phyloP scores from a whole-genome alignment of 1,284 basidiomycete species.

The Microbotryum saponariae region DNA sequence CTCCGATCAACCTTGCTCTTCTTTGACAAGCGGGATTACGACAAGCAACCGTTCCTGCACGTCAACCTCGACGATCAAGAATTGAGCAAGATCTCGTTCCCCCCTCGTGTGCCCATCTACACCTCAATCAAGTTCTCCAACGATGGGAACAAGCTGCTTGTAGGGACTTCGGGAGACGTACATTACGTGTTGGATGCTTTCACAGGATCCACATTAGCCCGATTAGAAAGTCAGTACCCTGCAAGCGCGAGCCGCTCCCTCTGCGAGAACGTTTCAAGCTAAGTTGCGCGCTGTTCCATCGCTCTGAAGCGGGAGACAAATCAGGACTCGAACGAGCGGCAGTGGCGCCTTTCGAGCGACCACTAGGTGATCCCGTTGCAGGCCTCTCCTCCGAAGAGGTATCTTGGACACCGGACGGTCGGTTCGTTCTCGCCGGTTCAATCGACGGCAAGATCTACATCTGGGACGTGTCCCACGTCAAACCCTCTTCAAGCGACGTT shows the following conservation, averaged over 20 bases:
- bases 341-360: slow-evolving; percentile 45
- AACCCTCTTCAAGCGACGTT: slow-evolving; percentile 3
- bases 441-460: slow-evolving; percentile 68
- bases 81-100: slow-evolving; percentile 61
- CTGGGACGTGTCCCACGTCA: slow-evolving; percentile 58
- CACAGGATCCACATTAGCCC: slow-evolving; percentile 68
- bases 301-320: too few relatives aligned
- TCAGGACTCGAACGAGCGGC: slow-evolving; percentile 32
- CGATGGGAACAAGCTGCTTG: slow-evolving; percentile 79
- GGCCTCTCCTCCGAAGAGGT: slow-evolving; percentile 84
- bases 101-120: slow-evolving; percentile 80
- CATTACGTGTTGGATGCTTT: slow-evolving; percentile 91
- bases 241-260: not conserved
- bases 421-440: slow-evolving; percentile 65
- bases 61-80: slow-evolving; percentile 74
- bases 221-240: slow-evolving; percentile 58
- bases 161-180: slow-evolving; percentile 83
- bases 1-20: slow-evolving; percentile 71
- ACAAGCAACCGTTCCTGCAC: slow-evolving; percentile 81
- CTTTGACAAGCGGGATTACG: slow-evolving; percentile 81
- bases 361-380: slow-evolving; percentile 57
- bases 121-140: slow-evolving; percentile 85
- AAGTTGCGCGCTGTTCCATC: too few relatives aligned
- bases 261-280: not conserved
- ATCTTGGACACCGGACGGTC: slow-evolving; percentile 83